Evolutionary conservation across 2,329 filamentous ascomycete species (phyloP).

Genomic region (Trichoderma atrobrunneum): DNA sequence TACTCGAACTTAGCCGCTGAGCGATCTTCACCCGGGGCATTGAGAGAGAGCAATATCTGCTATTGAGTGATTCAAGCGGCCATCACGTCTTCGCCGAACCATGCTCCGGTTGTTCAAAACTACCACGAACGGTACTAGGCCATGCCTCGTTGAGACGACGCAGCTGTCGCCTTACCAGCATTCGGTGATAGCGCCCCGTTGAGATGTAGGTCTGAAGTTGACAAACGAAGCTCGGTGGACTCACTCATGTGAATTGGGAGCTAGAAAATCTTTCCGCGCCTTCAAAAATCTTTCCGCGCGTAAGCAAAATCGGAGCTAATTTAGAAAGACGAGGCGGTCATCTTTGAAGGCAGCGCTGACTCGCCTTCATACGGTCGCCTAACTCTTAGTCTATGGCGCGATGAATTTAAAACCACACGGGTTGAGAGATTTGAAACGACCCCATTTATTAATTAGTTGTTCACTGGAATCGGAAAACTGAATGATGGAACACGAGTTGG

Average conservation of each 20-base stretch:
- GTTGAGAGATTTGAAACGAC: neutral
- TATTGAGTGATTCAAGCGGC: neutral
- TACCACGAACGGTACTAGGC: neutral
- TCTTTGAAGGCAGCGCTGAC: neutral
- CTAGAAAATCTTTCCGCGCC: slow-evolving; percentile 11
- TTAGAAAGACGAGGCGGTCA: neutral
- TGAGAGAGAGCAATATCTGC: neutral
- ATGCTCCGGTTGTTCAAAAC: neutral
- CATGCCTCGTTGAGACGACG: neutral
- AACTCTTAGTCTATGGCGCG: slow-evolving; percentile 7
- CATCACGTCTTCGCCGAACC: neutral
- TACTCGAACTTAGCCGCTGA: neutral
- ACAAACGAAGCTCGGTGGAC: neutral
- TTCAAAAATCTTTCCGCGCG: slow-evolving; percentile 6
- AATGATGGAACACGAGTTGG: neutral
- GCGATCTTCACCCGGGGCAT: neutral
- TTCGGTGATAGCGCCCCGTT: neutral
- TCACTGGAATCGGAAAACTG: neutral
- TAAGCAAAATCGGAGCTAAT: neutral
- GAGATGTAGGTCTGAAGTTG: neutral
- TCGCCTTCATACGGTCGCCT: neutral
- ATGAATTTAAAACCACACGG: neutral
- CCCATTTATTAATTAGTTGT: neutral
- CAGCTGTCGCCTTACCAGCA: neutral
- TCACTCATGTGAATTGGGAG: neutral